Evolutionary conservation across 805 yeast genomes (phyloP), one percentile per base, ranked within the genome.

Genomic region (Ogataea polymorpha): DNA sequence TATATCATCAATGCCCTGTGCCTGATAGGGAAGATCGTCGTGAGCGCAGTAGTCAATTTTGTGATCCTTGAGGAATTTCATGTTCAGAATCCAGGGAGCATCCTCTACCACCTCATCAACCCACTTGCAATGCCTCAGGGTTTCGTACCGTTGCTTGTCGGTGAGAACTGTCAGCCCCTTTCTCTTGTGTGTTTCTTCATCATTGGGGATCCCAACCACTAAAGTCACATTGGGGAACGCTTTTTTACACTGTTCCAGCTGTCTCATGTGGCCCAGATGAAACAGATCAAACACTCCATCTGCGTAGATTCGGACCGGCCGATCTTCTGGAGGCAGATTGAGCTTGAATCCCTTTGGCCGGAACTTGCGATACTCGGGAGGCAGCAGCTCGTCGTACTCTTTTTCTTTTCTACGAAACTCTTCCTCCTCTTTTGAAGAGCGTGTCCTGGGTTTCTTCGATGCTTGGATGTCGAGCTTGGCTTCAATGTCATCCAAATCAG

Each of bases 241-340:
- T 62, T 91, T 90, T 56, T 93, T 91, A 54, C 98, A 91, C 66
- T 93, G 99, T 60, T 93, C 98, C 54, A 93, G 72, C 63, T 93
- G 99, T 58, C 89, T 80, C 99, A 93, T 93, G 61, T 93, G 99
- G 17, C 99, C 99, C 57, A 93, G 63, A 65, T 93, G 99, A 68
- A 93, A 93, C 48, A 93, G 68, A 65, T 93, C 99, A 69, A 93
- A 93, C 14, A 93, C 96, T 39, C 99, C 99, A 65, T 93, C 99
- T 5, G 99, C 99, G 61, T 93, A 93, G n/a, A 93, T 79, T 45
- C 99, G 75, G 21, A 93, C 79, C 1, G 96, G 90, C 44, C 96
- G 74, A 56, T 84, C 93, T 4, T 61, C 68, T 2, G 96, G 95
- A 2, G 99, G 99, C 18, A 81, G 53, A 52, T 87, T 88, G 63